A percentile compares a stretch with the other conserved stretches of the same genome.
Conservation (phyloP, 495 filamentous ascomycete species). For the Penicillium maclennaniae region DNA sequence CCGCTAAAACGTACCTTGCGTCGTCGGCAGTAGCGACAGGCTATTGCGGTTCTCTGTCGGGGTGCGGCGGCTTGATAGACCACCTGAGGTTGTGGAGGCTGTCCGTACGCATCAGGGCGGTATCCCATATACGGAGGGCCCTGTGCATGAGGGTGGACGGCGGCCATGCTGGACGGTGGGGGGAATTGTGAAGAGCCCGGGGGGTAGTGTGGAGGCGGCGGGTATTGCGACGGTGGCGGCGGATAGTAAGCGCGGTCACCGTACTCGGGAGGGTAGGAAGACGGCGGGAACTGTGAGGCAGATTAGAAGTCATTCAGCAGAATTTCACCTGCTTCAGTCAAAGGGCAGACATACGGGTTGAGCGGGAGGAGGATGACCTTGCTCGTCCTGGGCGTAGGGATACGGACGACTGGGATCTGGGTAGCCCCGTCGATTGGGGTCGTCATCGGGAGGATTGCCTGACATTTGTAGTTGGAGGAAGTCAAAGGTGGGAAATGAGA, state of each 20-base stretch:
- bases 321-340: background rate
- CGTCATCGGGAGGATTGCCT: conserved; percentile 40
- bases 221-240: conserved; percentile 36
- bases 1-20: conserved; percentile 64
- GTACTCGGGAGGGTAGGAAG: conserved; percentile 31
- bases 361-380: conserved; percentile 13
- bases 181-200: conserved; percentile 34
- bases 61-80: conserved; percentile 66
- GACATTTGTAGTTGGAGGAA: conserved; percentile 43
- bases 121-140: conserved; percentile 35
- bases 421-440: conserved; percentile 30
- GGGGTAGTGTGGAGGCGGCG: conserved; percentile 37
- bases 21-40: conserved; percentile 78
- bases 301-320: background rate
- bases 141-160: conserved; percentile 36
- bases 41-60: conserved; percentile 76
- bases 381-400: conserved; percentile 44
- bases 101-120: conserved; percentile 46
- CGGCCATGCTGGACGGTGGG: conserved; percentile 39
- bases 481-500: conserved; percentile 22
- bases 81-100: conserved; percentile 42
- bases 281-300: conserved; percentile 31
- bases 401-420: background rate
- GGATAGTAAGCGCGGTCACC: conserved; percentile 41
- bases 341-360: conserved; percentile 40